These are phyloP conservation scores for Peronospora belbahrii DNA, from an alignment of 352 stramenopile species.

Conservation along the genomic window DNA sequence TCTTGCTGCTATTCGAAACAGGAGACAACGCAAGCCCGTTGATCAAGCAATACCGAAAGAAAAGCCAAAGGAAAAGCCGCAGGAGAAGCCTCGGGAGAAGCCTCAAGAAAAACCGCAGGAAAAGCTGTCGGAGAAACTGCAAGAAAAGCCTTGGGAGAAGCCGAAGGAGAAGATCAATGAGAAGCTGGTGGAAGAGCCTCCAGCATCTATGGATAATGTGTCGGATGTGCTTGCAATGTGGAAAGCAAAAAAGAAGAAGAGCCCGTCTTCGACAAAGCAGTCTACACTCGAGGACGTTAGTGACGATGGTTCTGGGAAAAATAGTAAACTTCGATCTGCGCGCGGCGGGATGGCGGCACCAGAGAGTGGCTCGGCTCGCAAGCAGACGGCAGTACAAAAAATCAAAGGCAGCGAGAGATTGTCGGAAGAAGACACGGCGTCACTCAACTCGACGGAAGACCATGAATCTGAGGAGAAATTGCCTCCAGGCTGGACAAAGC, in stretches of 20 bases:
- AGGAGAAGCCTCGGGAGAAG: background rate
- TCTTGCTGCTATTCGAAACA: slow-evolving; percentile 20
- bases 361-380: slow-evolving; percentile 13
- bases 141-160: slow-evolving; percentile 6
- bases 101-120: slow-evolving; percentile 5
- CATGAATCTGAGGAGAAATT: slow-evolving; percentile 26
- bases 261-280: slow-evolving; percentile 8
- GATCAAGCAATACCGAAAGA: slow-evolving; percentile 15
- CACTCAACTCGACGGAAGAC: slow-evolving; percentile 32
- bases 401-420: slow-evolving; percentile 28
- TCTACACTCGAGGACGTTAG: slow-evolving; percentile 8
- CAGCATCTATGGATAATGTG: slow-evolving; percentile 23
- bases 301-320: slow-evolving; percentile 9
- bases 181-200: slow-evolving; percentile 7
- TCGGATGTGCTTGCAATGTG: slow-evolving; percentile 44
- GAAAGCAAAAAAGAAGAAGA: slow-evolving; percentile 36
- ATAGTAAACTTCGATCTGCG: slow-evolving; percentile 7
- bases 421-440: slow-evolving; percentile 47
- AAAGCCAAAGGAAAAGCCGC: background rate
- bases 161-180: slow-evolving; percentile 5
- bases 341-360: slow-evolving; percentile 5
- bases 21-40: slow-evolving; percentile 18
- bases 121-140: slow-evolving; percentile 2
- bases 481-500: slow-evolving; percentile 48
- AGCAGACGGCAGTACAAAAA: slow-evolving; percentile 27